Percentiles rank a stretch among this genome's conserved stretches.
Evolutionary conservation across 306 rosid genomes (phyloP).

Genomic region (Lathyrus oleraceus): DNA sequence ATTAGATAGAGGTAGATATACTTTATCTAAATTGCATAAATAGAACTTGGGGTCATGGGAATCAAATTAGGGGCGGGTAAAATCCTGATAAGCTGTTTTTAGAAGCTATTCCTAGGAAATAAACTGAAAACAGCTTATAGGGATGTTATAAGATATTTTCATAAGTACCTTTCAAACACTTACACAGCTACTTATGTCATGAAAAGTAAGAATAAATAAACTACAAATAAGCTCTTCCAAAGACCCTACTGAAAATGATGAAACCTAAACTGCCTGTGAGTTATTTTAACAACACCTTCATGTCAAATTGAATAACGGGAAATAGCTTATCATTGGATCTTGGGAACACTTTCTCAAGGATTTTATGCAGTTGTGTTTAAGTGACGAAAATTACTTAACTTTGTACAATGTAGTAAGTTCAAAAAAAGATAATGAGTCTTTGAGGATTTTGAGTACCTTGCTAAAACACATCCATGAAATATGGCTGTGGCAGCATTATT

Average conservation of each 20-base stretch:
- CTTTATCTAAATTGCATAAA: background rate
- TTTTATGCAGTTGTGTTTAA: background rate
- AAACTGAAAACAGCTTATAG: background rate
- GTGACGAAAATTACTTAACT: background rate
- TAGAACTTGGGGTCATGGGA: background rate
- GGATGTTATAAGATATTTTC: background rate
- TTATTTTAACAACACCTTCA: background rate
- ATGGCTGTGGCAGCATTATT: slow-evolving; percentile 2
- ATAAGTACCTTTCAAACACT: background rate
- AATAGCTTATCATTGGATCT: background rate
- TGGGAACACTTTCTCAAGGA: background rate
- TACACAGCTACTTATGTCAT: background rate
- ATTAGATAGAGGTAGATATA: background rate
- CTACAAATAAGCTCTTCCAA: background rate
- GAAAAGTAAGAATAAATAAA: background rate
- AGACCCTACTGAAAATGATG: background rate
- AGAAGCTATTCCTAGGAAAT: background rate
- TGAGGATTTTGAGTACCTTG: background rate
- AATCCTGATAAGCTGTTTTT: background rate
- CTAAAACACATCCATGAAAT: background rate
- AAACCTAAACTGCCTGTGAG: slow-evolving; percentile 2
- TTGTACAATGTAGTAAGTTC: background rate
- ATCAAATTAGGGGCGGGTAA: background rate
- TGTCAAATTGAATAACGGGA: background rate
- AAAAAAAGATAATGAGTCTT: background rate